These are phyloP conservation scores for Mortierella claussenii DNA, from an alignment of 192 early-diverging fungal species.

Conservation along the genomic window DNA sequence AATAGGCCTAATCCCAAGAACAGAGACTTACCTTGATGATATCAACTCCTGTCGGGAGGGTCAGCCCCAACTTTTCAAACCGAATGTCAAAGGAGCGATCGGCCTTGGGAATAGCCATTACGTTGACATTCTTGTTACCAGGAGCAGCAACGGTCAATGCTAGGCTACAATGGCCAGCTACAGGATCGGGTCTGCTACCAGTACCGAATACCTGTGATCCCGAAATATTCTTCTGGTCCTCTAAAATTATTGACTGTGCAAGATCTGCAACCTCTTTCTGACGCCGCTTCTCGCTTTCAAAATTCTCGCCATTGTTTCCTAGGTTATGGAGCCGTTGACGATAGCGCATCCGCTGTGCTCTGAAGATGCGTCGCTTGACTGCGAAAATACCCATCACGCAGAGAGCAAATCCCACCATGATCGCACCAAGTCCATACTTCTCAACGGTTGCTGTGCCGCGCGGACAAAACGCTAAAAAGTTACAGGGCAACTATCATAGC, in stretches of 20 bases:
- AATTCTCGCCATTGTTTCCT: conserved; percentile 22
- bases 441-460: conserved; percentile 32
- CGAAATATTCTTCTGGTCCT: conserved; percentile 10
- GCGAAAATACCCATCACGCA: conserved; percentile 38
- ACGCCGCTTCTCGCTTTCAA: conserved; percentile 19
- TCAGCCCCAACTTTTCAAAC: conserved; percentile 51
- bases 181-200: conserved; percentile 20
- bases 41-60: conserved; percentile 56
- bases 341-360: conserved; percentile 34
- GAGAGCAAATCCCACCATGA: conserved; percentile 27
- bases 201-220: conserved; percentile 1
- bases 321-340: conserved; percentile 28
- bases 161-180: conserved; percentile 30
- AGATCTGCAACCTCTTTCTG: conserved; percentile 21
- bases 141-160: conserved; percentile 25
- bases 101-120: conserved; percentile 37
- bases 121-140: conserved; percentile 44
- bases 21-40: conserved; percentile 70
- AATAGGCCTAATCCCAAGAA: no score
- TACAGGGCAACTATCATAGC: conserved; percentile 23
- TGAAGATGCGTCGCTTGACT: conserved; percentile 37
- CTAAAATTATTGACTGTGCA: conserved; percentile 37
- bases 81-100: conserved; percentile 64
- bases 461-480: conserved; percentile 43
- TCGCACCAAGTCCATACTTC: conserved; percentile 39